Base-by-base conservation (phyloP, 1,284 basidiomycete genomes). In the Ganoderma resinaceum region DNA sequence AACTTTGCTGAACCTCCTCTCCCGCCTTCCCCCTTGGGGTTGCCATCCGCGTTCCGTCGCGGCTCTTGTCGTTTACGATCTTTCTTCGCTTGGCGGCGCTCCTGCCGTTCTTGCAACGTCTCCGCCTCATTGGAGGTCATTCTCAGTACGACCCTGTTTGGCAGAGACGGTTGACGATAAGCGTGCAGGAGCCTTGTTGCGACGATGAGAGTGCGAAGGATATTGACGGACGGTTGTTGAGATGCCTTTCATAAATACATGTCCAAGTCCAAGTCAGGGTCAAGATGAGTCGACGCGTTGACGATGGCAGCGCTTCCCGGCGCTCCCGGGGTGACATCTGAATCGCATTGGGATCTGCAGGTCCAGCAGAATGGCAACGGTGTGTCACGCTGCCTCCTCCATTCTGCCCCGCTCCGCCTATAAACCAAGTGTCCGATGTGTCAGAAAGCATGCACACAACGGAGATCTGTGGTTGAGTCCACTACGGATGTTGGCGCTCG, bases 1-100 rank as follows among this genome's bases (percentile, higher is more conserved):
- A 86, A 77, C 72, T 85, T 87, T 14, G 70, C 74, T 1, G 72
- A 72, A n/a, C 73, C 67, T 18, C 70, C 66, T 12, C 69, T 63
- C 33, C 58, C 66, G 2, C 65, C 63, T 49, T 65, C 37, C 16
- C 49, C 38, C 70, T 63, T 42, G 55, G 62, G 8, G 42, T 60
- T 16, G 65, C 38, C 55, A 60, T 68, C 65, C 62, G 67, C 33
- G 40, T 40, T 52, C 59, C 33, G 58, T 23, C 57, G 60, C 7
- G 29, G 35, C 37, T 23, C 37, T 38, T 46, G 58, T 42, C 53
- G 62, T 31, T 70, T 73, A n/a, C 63, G 68, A 26, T 73, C 67
- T 33, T 58, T 67, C 55, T 66, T 69, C 43, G 60, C 67, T 26
- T 68, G 63, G 12, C 52, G 40, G 12, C 60, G 53, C 26, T 63